A percentile compares a stretch with the other conserved stretches of the same genome.
These are phyloP conservation scores for Fusarium decemcellulare DNA, from an alignment of 2,329 filamentous ascomycete genomes.

Conservation along the genomic window DNA sequence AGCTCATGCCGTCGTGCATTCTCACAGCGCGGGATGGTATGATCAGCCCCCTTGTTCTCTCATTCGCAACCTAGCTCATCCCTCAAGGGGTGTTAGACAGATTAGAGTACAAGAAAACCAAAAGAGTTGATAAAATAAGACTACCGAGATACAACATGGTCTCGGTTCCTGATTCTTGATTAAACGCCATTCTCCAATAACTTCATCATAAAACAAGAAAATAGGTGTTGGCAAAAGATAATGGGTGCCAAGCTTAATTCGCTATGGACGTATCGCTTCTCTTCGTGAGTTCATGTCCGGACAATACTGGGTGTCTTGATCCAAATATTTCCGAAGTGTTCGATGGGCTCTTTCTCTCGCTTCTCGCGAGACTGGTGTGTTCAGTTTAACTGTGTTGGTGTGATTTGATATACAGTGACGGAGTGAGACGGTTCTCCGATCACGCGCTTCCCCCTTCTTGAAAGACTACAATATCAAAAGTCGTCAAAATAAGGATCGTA, in stretches of 20 bases:
- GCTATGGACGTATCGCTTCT: conserved; percentile 28
- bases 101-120: conserved; percentile 16
- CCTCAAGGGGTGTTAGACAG: neutral
- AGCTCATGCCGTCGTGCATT: neutral
- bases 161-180: conserved; percentile 19
- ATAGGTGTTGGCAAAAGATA: conserved; percentile 4
- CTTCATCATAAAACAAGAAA: conserved; percentile 14
- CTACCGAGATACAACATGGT: neutral
- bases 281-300: conserved; percentile 7
- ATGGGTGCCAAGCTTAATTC: conserved; percentile 24
- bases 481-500: conserved; percentile 81
- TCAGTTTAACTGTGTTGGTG: neutral
- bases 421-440: neutral
- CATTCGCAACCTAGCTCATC: conserved; percentile 1
- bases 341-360: neutral
- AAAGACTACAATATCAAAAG: conserved; percentile 58
- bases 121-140: neutral
- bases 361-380: conserved; percentile 11
- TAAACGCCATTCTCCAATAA: conserved; percentile 31
- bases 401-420: neutral
- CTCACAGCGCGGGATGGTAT: neutral
- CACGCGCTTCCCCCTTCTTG: neutral
- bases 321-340: neutral
- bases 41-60: neutral
- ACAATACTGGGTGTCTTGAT: conserved; percentile 1